Percentiles rank a stretch among this genome's conserved stretches.
phyloP scores from a whole-genome alignment of 805 yeast species.

The Vanderwaltozyma polyspora region DNA sequence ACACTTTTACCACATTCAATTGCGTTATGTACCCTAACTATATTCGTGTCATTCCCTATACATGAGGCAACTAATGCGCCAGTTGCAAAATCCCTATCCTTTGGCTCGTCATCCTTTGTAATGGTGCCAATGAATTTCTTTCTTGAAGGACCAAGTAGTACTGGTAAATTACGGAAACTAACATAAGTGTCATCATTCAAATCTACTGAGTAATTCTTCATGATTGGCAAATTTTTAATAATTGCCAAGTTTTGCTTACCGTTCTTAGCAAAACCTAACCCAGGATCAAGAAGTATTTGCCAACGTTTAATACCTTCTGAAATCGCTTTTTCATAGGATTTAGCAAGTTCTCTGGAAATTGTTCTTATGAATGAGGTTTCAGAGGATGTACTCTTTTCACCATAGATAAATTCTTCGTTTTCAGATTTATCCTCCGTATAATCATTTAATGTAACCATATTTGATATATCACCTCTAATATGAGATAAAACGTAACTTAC shows the following conservation, averaged over 20 bases:
- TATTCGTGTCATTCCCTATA: conserved; percentile 61
- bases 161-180: conserved; percentile 37
- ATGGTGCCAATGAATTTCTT: conserved; percentile 75
- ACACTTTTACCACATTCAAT: conserved; percentile 43
- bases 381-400: conserved; percentile 9
- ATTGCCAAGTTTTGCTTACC: conserved; percentile 57
- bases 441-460: conserved; percentile 51
- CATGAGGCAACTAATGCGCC: conserved; percentile 65
- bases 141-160: conserved; percentile 79
- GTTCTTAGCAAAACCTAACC: conserved; percentile 90
- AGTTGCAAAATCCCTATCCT: conserved; percentile 64
- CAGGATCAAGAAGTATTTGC: conserved; percentile 92
- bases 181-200: conserved; percentile 12
- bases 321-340: conserved; percentile 45
- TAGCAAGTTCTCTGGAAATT: conserved; percentile 54
- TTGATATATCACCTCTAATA: conserved; percentile 68
- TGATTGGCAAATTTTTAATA: conserved; percentile 37
- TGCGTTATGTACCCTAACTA: conserved; percentile 84
- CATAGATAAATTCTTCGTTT: conserved; percentile 10
- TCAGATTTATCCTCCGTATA: conserved; percentile 34
- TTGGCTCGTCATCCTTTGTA: conserved; percentile 45
- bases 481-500: conserved; percentile 79
- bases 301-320: conserved; percentile 63
- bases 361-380: conserved; percentile 37
- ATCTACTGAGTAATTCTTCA: conserved; percentile 37